Conservation (phyloP, 1,139 yeast species). For the Suhomyces taliae region DNA sequence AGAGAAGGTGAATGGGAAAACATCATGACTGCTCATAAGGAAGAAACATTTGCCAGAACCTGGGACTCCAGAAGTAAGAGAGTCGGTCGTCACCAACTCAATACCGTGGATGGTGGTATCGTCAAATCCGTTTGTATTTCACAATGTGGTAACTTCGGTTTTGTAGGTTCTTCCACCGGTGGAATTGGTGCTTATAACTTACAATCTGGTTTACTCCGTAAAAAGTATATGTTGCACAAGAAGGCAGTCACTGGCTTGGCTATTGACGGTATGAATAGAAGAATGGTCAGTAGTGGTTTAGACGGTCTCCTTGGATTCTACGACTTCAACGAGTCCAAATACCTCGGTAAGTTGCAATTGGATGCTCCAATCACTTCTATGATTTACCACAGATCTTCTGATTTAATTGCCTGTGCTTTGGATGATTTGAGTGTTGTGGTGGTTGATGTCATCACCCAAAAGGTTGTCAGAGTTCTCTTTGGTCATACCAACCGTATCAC, state of each 20-base stretch:
- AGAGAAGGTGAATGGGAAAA: conserved; percentile 96
- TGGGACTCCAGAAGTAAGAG: conserved; percentile 87
- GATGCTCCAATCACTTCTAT: conserved; percentile 77
- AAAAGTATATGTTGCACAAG: conserved; percentile 65
- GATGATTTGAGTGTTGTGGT: conserved; percentile 87
- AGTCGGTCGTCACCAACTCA: conserved; percentile 70
- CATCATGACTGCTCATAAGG: conserved; percentile 86
- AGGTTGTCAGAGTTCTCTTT: conserved; percentile 79
- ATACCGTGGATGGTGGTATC: conserved; percentile 76
- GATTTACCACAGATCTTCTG: conserved; percentile 79
- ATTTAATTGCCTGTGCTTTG: conserved; percentile 78
- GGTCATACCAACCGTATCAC: conserved; percentile 93
- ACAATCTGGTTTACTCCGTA: conserved; percentile 83
- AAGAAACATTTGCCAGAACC: conserved; percentile 80
- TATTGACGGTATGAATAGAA: conserved; percentile 84
- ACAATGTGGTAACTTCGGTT: conserved; percentile 92
- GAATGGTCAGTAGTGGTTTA: conserved; percentile 82
- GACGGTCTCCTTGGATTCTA: conserved; percentile 91
- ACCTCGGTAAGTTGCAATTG: conserved; percentile 65
- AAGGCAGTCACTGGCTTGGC: conserved; percentile 87
- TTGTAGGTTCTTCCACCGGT: conserved; percentile 90
- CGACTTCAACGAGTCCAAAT: conserved; percentile 73
- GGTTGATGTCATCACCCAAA: conserved; percentile 78
- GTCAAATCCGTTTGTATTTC: conserved; percentile 82
- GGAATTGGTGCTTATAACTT: conserved; percentile 86